Evolutionary conservation across 768 basidiomycete species (phyloP).

Genomic region (Phallus indusiatus): DNA sequence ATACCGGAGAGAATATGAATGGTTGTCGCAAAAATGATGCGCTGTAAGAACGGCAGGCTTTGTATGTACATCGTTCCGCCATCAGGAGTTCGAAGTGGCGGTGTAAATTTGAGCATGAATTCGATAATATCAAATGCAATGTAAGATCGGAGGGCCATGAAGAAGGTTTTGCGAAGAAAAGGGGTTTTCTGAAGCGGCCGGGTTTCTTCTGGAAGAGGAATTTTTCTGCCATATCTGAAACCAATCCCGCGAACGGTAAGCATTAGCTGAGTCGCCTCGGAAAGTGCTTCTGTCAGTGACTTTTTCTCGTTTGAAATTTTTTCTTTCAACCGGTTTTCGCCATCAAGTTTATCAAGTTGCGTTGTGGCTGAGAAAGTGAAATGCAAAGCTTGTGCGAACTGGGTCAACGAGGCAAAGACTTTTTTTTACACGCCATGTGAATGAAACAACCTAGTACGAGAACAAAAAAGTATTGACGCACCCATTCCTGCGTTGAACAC

Average conservation of each 20-base stretch:
- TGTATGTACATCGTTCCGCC: constrained; percentile 32
- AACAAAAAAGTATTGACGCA: not conserved
- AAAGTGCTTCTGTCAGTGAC: constrained; percentile 16
- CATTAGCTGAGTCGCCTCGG: constrained; percentile 15
- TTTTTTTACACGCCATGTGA: not conserved
- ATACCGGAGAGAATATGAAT: constrained; percentile 37
- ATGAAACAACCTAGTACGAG: not conserved
- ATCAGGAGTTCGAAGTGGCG: constrained; percentile 25
- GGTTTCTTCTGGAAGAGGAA: constrained; percentile 3
- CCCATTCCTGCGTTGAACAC: not conserved
- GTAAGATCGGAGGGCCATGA: constrained; percentile 26
- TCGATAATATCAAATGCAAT: constrained; percentile 37
- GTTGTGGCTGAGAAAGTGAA: not conserved
- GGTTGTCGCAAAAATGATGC: constrained; percentile 33
- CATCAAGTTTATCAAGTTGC: not conserved
- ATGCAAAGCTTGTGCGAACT: not conserved
- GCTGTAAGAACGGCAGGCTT: constrained; percentile 22
- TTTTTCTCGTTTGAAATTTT: too few species aligned
- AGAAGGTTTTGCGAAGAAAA: constrained; percentile 29
- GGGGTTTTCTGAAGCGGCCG: constrained; percentile 26
- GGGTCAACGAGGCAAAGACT: not conserved
- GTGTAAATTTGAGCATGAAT: constrained; percentile 32
- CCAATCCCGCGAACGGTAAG: constrained; percentile 10
- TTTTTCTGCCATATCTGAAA: constrained; percentile 8
- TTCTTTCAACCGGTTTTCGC: not conserved